Conservation (phyloP, 768 basidiomycete species). For the Russula earlei region DNA sequence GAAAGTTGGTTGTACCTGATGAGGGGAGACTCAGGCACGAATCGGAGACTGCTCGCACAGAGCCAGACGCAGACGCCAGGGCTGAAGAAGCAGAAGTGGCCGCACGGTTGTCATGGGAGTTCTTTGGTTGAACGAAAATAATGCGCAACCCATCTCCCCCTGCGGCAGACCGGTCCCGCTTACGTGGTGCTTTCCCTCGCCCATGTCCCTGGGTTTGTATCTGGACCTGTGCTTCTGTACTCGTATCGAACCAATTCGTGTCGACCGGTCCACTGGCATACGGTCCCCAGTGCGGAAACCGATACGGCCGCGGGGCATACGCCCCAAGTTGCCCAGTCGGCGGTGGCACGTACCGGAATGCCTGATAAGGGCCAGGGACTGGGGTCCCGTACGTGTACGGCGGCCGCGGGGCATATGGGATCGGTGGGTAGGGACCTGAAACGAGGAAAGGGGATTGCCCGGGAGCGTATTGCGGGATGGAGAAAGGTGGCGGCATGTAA, state of each 20-base stretch:
- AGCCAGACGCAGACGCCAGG: not conserved
- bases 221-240: not conserved
- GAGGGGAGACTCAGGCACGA: not conserved
- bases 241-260: constrained; percentile 3
- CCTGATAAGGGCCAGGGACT: not conserved
- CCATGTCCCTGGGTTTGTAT: not conserved
- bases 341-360: constrained; percentile 8
- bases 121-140: constrained; percentile 12
- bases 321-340: constrained; percentile 4
- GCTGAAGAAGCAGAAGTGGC: not conserved
- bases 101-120: not conserved
- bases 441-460: constrained; percentile 19
- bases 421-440: constrained; percentile 22
- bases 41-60: not conserved
- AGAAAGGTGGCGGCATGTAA: constrained; percentile 31
- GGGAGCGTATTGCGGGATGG: constrained; percentile 24
- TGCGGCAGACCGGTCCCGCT: not conserved
- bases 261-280: constrained; percentile 1
- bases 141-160: constrained; percentile 4
- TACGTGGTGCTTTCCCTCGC: constrained; percentile 1
- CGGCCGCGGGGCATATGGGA: constrained; percentile 20
- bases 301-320: constrained; percentile 19
- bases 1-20: not conserved
- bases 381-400: constrained; percentile 10
- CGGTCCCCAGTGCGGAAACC: constrained; percentile 16